Conservation (phyloP, 2,329 filamentous ascomycete genomes). For the Zelopaecilomyces penicillatus region DNA sequence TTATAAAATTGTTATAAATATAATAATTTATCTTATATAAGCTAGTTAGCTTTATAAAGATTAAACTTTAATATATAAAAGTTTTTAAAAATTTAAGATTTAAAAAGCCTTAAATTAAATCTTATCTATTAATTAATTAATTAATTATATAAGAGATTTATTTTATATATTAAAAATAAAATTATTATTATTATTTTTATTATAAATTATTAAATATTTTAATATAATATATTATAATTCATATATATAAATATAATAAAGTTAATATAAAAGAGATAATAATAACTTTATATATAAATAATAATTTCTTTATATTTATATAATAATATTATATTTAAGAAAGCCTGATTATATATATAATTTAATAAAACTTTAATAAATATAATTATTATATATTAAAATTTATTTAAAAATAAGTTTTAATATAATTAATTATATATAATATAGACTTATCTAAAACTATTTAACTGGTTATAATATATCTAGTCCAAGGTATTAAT, state of each 20-base stretch:
- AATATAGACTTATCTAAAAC: background rate
- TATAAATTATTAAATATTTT: background rate
- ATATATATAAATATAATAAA: background rate
- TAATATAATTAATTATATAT: background rate
- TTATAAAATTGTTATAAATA: background rate
- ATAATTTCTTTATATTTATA: conserved; percentile 3
- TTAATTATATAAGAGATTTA: too few relatives aligned
- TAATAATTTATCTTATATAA: background rate
- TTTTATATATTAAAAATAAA: background rate
- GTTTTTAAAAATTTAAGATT: background rate
- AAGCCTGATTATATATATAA: background rate
- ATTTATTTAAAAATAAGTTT: background rate
- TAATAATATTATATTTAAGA: background rate
- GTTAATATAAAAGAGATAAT: background rate
- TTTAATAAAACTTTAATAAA: background rate
- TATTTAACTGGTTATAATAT: too few relatives aligned
- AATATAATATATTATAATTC: background rate
- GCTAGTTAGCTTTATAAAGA: background rate
- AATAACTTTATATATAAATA: background rate
- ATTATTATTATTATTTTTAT: background rate
- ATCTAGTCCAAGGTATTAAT: too few relatives aligned
- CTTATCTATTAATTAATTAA: too few relatives aligned
- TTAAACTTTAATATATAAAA: background rate
- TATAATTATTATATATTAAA: background rate
- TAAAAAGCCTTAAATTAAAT: too few relatives aligned